These are phyloP conservation scores for Trifolium pratense DNA, from an alignment of 306 rosid species.

Conservation along the genomic window DNA sequence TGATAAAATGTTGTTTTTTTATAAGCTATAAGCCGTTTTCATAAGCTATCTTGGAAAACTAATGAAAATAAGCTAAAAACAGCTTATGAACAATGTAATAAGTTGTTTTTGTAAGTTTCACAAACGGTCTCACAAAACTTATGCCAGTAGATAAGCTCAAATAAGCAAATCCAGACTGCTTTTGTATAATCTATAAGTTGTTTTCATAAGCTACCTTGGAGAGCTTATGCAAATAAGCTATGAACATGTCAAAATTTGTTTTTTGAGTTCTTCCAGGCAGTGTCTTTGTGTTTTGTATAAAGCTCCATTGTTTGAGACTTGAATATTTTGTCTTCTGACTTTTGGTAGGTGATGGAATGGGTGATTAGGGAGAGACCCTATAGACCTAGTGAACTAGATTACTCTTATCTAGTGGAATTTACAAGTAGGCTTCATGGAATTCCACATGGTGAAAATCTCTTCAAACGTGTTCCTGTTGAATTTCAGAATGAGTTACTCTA, in stretches of 20 bases:
- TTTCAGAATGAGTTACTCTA: constrained; percentile 88
- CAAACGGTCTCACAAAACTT: too few relatives aligned
- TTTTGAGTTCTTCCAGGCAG: not conserved
- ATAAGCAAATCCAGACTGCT: too few relatives aligned
- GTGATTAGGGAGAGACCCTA: constrained; percentile 89
- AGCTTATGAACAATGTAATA: too few relatives aligned
- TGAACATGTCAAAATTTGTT: not conserved
- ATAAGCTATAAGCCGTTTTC: not conserved
- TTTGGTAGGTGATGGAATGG: constrained; percentile 93
- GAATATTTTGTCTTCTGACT: constrained; percentile 25
- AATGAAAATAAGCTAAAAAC: not conserved
- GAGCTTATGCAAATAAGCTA: too few relatives aligned
- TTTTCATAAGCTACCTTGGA: too few relatives aligned
- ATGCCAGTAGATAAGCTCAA: too few relatives aligned
- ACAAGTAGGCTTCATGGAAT: constrained; percentile 81
- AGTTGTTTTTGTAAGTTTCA: too few relatives aligned
- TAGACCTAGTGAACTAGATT: constrained; percentile 76
- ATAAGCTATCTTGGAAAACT: not conserved
- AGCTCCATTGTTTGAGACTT: not conserved
- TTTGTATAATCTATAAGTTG: too few relatives aligned
- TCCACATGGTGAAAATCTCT: constrained; percentile 80
- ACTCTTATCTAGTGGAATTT: constrained; percentile 82
- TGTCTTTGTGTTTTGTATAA: constrained; percentile 6
- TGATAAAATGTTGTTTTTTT: not conserved
- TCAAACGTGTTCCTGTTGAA: constrained; percentile 62